Percentiles rank a stretch among this genome's conserved stretches.
phyloP scores from a whole-genome alignment of 2,329 filamentous ascomycete species.

The Paecilomyces dactylethromorphus region DNA sequence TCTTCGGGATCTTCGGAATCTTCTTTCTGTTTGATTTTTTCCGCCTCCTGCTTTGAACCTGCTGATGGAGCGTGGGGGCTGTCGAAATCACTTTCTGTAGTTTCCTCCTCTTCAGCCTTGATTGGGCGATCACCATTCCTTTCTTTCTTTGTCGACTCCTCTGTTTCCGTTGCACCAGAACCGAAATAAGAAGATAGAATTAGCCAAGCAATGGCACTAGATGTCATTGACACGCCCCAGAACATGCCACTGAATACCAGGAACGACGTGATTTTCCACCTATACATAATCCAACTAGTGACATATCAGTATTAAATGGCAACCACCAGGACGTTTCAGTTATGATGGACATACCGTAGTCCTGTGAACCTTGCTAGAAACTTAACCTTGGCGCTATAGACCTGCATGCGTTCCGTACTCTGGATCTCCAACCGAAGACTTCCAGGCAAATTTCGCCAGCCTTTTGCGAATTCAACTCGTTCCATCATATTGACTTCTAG shows the following conservation, averaged over 20 bases:
- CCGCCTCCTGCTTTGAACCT: slow-evolving; percentile 26
- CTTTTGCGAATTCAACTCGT: slow-evolving; percentile 56
- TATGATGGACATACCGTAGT: slow-evolving; percentile 45
- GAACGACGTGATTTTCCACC: slow-evolving; percentile 66
- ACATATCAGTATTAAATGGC: slow-evolving; percentile 11
- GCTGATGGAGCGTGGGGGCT: slow-evolving; percentile 7
- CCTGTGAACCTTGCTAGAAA: slow-evolving; percentile 72
- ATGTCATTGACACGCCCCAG: slow-evolving; percentile 68
- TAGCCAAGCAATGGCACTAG: slow-evolving; percentile 60
- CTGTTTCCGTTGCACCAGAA: slow-evolving; percentile 8
- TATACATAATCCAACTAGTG: slow-evolving; percentile 73
- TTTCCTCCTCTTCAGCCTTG: slow-evolving; percentile 1
- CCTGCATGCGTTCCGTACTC: slow-evolving; percentile 62
- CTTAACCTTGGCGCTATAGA: slow-evolving; percentile 63
- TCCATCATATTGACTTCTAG: slow-evolving; percentile 69
- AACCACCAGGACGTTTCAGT: background rate
- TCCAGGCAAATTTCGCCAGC: slow-evolving; percentile 47
- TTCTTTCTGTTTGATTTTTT: slow-evolving; percentile 24
- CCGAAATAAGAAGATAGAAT: slow-evolving; percentile 41
- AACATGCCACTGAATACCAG: slow-evolving; percentile 63
- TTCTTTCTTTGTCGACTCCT: slow-evolving; percentile 20
- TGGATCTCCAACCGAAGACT: slow-evolving; percentile 61
- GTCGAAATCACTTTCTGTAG: background rate
- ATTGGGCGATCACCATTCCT: slow-evolving; percentile 1
- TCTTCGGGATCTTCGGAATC: slow-evolving; percentile 13